A percentile compares a stretch with the other conserved stretches of the same genome.
These are phyloP conservation scores for Phoma sp. DNA, from an alignment of 2,329 filamentous ascomycete species.

Conservation along the genomic window DNA sequence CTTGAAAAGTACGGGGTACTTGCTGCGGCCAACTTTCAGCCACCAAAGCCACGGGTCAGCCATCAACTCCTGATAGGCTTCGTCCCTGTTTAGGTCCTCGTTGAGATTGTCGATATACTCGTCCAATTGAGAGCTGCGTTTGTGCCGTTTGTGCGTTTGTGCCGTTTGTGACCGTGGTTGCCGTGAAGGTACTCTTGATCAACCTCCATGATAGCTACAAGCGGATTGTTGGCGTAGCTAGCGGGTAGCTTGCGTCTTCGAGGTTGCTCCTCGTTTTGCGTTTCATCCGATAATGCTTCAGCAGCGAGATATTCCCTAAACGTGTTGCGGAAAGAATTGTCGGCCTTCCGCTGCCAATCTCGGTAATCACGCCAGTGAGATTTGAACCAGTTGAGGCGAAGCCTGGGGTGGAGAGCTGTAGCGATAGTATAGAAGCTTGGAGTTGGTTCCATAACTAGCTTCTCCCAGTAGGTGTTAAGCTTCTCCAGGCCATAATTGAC, in stretches of 20 bases:
- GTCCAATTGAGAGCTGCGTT: neutral
- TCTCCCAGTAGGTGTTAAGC: neutral
- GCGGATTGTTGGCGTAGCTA: neutral
- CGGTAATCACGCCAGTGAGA: neutral
- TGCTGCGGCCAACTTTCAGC: conserved; percentile 1
- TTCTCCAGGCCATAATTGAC: neutral
- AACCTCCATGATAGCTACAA: neutral
- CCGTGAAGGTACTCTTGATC: neutral
- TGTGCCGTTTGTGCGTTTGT: neutral
- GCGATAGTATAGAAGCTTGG: neutral
- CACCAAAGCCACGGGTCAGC: conserved; percentile 5
- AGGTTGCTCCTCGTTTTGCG: neutral
- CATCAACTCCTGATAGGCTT: neutral
- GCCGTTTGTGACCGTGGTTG: neutral
- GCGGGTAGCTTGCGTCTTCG: neutral
- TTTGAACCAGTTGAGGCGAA: neutral
- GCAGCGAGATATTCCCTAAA: neutral
- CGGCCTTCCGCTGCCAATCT: neutral
- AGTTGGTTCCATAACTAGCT: neutral
- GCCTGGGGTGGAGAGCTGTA: neutral
- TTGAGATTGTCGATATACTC: neutral
- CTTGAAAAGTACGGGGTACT: conserved; percentile 16
- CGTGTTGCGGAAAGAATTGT: neutral
- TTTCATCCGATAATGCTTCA: neutral
- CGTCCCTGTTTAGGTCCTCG: neutral